Conservation (phyloP, 192 early-diverging fungal genomes). For the Gonapodya sp. region DNA sequence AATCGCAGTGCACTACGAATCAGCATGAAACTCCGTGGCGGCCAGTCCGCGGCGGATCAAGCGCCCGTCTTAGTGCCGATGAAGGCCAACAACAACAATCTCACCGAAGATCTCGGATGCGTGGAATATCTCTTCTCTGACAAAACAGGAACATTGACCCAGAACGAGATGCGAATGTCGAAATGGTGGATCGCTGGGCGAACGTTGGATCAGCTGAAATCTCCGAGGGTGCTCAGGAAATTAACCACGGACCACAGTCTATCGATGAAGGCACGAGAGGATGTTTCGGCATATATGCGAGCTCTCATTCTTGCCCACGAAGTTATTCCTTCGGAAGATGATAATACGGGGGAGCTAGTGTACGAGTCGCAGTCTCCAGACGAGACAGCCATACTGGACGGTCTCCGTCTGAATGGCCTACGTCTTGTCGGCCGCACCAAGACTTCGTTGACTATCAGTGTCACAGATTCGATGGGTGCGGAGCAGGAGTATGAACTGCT, state of each 20-base stretch:
- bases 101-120: slow-evolving; percentile 5
- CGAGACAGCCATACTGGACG: slow-evolving; percentile 82
- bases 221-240: not conserved
- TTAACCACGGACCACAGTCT: not conserved
- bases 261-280: not conserved
- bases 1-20: not conserved
- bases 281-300: slow-evolving; percentile 27
- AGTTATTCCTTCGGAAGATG: not conserved
- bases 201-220: slow-evolving; percentile 12
- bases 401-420: slow-evolving; percentile 77
- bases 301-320: slow-evolving; percentile 35
- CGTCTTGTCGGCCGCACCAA: slow-evolving; percentile 56
- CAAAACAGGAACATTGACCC: slow-evolving; percentile 12
- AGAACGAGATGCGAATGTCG: slow-evolving; percentile 12
- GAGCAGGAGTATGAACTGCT: slow-evolving; percentile 46
- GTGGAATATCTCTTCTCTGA: slow-evolving; percentile 14
- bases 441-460: not conserved
- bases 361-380: slow-evolving; percentile 94
- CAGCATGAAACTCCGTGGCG: not conserved
- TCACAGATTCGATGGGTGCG: not conserved
- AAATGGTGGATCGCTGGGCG: slow-evolving; percentile 21
- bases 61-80: not conserved
- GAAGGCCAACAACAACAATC: not conserved
- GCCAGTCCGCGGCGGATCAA: not conserved
- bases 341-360: slow-evolving; percentile 35